Conservation (phyloP, 768 basidiomycete genomes). For the Lactarius akahatsu region DNA sequence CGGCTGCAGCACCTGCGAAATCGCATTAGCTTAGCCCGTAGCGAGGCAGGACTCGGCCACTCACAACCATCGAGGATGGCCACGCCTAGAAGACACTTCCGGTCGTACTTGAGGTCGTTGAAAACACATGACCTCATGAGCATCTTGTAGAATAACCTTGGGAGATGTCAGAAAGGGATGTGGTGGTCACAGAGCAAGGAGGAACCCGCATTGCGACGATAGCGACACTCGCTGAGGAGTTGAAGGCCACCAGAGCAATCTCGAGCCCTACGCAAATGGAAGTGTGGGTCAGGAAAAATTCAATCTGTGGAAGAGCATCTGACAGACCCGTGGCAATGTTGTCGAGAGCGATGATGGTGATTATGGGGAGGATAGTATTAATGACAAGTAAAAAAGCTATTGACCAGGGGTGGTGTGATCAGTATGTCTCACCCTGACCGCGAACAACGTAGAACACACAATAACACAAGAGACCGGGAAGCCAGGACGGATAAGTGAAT, state of each 20-base stretch:
- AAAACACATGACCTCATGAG: constrained; percentile 14
- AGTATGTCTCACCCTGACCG: not conserved
- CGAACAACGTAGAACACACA: constrained; percentile 4
- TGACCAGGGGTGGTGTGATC: not conserved
- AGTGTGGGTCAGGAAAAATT: not conserved
- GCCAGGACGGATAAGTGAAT: constrained; percentile 2
- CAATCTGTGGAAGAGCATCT: not conserved
- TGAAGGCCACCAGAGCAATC: constrained; percentile 8
- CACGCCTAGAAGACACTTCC: constrained; percentile 3
- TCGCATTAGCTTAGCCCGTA: not conserved
- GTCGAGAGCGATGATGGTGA: constrained; percentile 9
- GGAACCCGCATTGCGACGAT: constrained; percentile 9
- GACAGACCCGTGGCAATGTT: constrained; percentile 8
- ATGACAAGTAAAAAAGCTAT: constrained; percentile 15
- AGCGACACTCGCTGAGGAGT: not conserved
- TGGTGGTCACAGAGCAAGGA: not conserved
- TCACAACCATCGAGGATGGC: constrained; percentile 14
- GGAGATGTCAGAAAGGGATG: not conserved
- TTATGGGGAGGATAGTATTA: constrained; percentile 8
- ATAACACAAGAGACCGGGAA: constrained; percentile 11
- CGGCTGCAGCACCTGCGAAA: constrained; percentile 12
- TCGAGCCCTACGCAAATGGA: constrained; percentile 5
- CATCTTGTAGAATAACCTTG: constrained; percentile 14
- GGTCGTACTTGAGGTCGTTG: constrained; percentile 13
- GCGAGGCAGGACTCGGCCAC: not conserved